Conservation (phyloP, 441 rosid species). For the Jatropha podagrica region DNA sequence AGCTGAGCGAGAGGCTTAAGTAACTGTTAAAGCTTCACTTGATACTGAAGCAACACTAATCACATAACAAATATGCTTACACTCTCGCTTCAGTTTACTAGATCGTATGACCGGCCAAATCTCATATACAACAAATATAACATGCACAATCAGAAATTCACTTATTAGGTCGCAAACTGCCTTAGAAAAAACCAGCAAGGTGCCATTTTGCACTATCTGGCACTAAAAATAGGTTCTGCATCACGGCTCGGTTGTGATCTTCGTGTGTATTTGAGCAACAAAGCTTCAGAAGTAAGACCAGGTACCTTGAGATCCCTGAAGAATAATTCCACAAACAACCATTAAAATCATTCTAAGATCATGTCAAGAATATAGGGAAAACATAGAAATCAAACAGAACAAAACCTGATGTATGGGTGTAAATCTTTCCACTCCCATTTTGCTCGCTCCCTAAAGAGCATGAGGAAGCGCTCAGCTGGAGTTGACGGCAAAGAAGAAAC, state of each 20-base stretch:
- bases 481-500: conserved; percentile 63
- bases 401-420: conserved; percentile 79
- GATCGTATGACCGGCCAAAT: neutral
- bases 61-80: neutral
- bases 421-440: conserved; percentile 94
- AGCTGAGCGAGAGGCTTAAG: neutral
- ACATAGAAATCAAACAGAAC: neutral
- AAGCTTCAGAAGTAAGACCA: conserved; percentile 78
- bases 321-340: neutral
- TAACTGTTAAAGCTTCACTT: neutral
- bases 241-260: conserved; percentile 66
- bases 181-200: neutral
- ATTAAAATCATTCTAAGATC: neutral
- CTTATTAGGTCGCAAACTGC: neutral
- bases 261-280: conserved; percentile 83
- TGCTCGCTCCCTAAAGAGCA: conserved; percentile 64
- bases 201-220: conserved; percentile 42
- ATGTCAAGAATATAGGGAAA: neutral
- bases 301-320: conserved; percentile 82
- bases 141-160: neutral
- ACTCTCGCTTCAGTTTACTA: neutral
- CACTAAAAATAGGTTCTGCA: conserved; percentile 75
- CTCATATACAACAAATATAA: neutral
- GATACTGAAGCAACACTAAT: neutral
- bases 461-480: conserved; percentile 68